A percentile compares a stretch with the other conserved stretches of the same genome.
phyloP scores from a whole-genome alignment of 2,329 filamentous ascomycete species.

The Aspergillus quadrilineatus region DNA sequence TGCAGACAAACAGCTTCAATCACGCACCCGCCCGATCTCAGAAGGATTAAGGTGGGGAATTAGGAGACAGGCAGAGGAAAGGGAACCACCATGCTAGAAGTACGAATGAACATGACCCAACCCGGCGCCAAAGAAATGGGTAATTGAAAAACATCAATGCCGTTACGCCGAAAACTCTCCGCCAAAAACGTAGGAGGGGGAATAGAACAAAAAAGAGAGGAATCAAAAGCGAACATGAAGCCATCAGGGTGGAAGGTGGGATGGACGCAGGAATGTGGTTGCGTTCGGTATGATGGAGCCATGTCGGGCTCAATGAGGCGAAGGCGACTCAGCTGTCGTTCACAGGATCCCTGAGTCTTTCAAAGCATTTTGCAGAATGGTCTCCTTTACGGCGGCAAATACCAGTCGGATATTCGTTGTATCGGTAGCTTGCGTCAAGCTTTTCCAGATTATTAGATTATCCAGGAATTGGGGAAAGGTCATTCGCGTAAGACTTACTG shows the following conservation, averaged over 20 bases:
- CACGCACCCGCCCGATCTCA: slow-evolving; percentile 14
- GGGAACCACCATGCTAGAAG: slow-evolving; percentile 23
- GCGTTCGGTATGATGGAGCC: background rate
- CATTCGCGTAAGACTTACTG: slow-evolving; percentile 66
- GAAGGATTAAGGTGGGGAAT: slow-evolving; percentile 2
- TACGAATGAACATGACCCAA: slow-evolving; percentile 20
- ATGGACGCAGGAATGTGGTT: background rate
- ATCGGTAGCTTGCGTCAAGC: slow-evolving; percentile 96
- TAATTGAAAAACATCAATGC: slow-evolving; percentile 16
- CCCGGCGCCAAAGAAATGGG: slow-evolving; percentile 24
- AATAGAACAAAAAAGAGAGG: slow-evolving; percentile 17
- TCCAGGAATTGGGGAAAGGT: background rate
- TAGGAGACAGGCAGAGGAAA: slow-evolving; percentile 4
- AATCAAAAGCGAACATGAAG: slow-evolving; percentile 18
- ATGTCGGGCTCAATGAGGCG: background rate
- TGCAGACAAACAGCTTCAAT: slow-evolving; percentile 17
- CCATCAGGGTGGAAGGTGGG: slow-evolving; percentile 6
- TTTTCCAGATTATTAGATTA: slow-evolving; percentile 44
- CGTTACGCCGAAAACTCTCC: slow-evolving; percentile 24
- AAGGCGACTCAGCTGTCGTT: slow-evolving; percentile 1
- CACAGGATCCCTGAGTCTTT: slow-evolving; percentile 95
- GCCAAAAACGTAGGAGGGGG: slow-evolving; percentile 18
- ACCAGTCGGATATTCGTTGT: slow-evolving; percentile 97
- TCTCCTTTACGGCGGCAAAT: slow-evolving; percentile 98
- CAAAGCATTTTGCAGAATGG: slow-evolving; percentile 94